Percentiles rank a stretch among this genome's conserved stretches.
phyloP scores from a whole-genome alignment of 2,329 filamentous ascomycete species.

The Aureobasidium pullulans region DNA sequence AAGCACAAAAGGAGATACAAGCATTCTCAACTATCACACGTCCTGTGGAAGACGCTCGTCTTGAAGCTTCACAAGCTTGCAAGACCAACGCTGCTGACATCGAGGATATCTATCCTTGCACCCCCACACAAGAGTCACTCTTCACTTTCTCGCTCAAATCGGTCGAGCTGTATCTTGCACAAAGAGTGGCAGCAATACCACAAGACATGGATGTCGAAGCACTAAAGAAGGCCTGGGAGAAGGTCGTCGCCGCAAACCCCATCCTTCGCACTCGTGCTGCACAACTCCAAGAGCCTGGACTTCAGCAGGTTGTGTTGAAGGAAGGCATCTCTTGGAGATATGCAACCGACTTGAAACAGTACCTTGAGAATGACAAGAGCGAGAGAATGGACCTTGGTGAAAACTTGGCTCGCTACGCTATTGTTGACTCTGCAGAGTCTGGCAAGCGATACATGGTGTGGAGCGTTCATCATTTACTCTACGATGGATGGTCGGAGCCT shows the following conservation, averaged over 20 bases:
- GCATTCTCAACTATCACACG: conserved; percentile 28
- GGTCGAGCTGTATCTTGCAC: conserved; percentile 32
- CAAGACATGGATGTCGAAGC: conserved; percentile 24
- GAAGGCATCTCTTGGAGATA: conserved; percentile 25
- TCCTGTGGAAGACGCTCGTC: conserved; percentile 20
- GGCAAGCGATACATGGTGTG: conserved; percentile 22
- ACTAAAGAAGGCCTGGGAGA: conserved; percentile 32
- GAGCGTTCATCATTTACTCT: conserved; percentile 34
- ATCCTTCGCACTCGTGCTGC: conserved; percentile 32
- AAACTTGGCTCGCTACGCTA: conserved; percentile 31
- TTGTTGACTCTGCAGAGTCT: conserved; percentile 21
- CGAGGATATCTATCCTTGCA: conserved; percentile 37
- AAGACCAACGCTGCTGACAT: conserved; percentile 21
- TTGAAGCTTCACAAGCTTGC: conserved; percentile 32
- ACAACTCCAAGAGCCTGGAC: conserved; percentile 11
- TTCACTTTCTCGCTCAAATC: conserved; percentile 31
- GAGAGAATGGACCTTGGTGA: conserved; percentile 34
- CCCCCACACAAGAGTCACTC: conserved; percentile 35
- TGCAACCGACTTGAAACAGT: conserved; percentile 24
- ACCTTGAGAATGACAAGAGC: conserved; percentile 29
- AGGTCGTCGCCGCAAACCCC: conserved; percentile 24
- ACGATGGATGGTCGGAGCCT: conserved; percentile 33
- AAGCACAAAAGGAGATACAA: conserved; percentile 23
- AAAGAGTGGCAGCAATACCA: conserved; percentile 28
- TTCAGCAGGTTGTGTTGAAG: conserved; percentile 22